Conservation (phyloP, 305 asterid species). For the Rubia tinctorum region DNA sequence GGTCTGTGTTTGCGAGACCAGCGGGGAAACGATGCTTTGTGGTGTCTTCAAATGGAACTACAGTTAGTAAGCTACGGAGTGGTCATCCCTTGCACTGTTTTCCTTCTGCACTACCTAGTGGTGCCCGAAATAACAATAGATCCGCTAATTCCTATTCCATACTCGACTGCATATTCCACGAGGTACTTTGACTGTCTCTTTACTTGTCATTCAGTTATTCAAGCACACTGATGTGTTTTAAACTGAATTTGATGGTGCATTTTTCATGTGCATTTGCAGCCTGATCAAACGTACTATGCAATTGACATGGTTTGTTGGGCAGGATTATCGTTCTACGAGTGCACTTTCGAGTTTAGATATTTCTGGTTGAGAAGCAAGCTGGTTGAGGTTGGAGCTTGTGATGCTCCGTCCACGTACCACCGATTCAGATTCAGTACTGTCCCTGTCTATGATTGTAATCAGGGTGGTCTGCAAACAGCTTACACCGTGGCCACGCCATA, state of each 20-base stretch:
- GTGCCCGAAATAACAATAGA: conserved; percentile 56
- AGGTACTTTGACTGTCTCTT: conserved; percentile 42
- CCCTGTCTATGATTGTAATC: conserved; percentile 59
- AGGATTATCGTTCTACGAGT: conserved; percentile 81
- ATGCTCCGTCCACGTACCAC: conserved; percentile 70
- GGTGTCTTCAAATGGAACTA: conserved; percentile 82
- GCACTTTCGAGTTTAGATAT: conserved; percentile 89
- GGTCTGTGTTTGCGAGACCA: conserved; percentile 91
- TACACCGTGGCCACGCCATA: conserved; percentile 60
- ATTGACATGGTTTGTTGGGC: conserved; percentile 95
- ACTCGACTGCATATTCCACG: conserved; percentile 94
- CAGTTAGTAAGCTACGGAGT: conserved; percentile 75
- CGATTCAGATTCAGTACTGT: conserved; percentile 56
- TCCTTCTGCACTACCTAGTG: conserved; percentile 89
- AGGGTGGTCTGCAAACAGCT: conserved; percentile 70
- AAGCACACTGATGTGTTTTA: neutral
- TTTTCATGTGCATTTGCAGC: conserved; percentile 42
- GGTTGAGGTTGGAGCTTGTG: conserved; percentile 69
- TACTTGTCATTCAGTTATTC: neutral
- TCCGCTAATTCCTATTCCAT: conserved; percentile 85
- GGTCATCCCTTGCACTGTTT: conserved; percentile 82
- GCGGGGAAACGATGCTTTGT: conserved; percentile 93
- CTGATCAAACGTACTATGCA: conserved; percentile 81
- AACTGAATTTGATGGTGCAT: conserved; percentile 12
- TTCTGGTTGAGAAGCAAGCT: conserved; percentile 92